Base-by-base conservation (phyloP, 1,139 yeast genomes). In the Geotrichum citri-aurantii region DNA sequence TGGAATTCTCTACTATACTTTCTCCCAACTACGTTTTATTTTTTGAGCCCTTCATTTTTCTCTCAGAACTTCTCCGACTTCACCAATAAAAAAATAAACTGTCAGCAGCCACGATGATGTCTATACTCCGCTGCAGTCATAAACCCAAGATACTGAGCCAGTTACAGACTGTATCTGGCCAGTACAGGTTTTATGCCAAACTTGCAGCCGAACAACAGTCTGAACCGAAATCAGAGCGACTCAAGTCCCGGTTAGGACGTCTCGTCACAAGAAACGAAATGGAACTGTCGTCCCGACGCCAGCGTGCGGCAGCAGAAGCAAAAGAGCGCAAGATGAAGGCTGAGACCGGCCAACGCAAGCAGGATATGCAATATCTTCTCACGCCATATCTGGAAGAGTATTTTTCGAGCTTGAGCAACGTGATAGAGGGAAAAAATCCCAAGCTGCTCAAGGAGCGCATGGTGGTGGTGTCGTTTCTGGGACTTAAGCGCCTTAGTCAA, bases 391-490 rank as follows among this genome's bases (percentile, higher is more conserved):
- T 57, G 31, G 44, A 50, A 42, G 54, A 55, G 14, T 59, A 59
- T 44, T 59, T 59, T n/a, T 40, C 54, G 21, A 47, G 50, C 12
- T 8, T 59, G 3, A 40, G 37, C 8, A 57, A 47, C 14, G 48
- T 59, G 26, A 26, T 59, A 1, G 33, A 37, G 14, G 17, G 29
- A 2, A 37, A 44, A 10, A 44, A 47, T 2, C 62, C 62, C 12
- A 52, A 49, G 14, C 49, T 49, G 40, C 42, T 59, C 11, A 40
- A 48, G 5, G 60, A 59, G 31, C 48, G 49, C 17, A 40, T 52
- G 14, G 57, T 52, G 12, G 58, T 59, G n/a, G 47, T 53, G 7
- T 46, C 54, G 7, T 59, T 57, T 57, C 49, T 59, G 27, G 59
- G 59, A 2, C 46, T 56, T 21, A 29, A 52, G 12, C 46, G 48